Percentiles rank a stretch among this genome's conserved stretches.
These are phyloP conservation scores for Monilinia laxa DNA, from an alignment of 2,329 filamentous ascomycete genomes.

Conservation along the genomic window DNA sequence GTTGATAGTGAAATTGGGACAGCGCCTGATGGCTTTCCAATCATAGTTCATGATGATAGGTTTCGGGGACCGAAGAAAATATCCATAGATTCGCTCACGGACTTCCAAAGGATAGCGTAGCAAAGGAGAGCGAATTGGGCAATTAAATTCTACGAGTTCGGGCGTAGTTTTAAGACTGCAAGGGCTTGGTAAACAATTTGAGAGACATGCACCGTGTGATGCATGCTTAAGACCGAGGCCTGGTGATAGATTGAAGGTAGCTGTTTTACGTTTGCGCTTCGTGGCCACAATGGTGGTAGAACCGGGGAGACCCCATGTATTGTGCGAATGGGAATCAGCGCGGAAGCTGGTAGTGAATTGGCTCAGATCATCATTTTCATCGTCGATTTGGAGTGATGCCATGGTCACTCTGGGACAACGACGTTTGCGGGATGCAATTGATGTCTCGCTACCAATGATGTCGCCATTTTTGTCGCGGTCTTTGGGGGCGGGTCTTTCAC, in stretches of 20 bases:
- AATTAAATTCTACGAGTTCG: slow-evolving; percentile 23
- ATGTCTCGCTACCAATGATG: slow-evolving; percentile 1
- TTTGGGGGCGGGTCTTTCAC: not conserved
- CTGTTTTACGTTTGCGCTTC: slow-evolving; percentile 15
- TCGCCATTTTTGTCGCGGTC: slow-evolving; percentile 5
- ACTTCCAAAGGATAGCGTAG: slow-evolving; percentile 33
- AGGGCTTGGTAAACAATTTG: not conserved
- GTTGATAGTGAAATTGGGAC: slow-evolving; percentile 20
- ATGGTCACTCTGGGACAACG: slow-evolving; percentile 10
- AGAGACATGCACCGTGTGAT: not conserved
- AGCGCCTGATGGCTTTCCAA: slow-evolving; percentile 31
- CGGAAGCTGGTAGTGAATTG: slow-evolving; percentile 11
- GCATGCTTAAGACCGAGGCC: not conserved
- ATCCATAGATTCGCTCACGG: slow-evolving; percentile 34
- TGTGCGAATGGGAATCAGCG: slow-evolving; percentile 17
- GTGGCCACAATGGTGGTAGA: slow-evolving; percentile 6
- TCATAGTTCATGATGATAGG: slow-evolving; percentile 34
- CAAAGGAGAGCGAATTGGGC: slow-evolving; percentile 26
- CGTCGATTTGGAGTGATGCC: slow-evolving; percentile 20
- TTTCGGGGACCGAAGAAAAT: slow-evolving; percentile 28
- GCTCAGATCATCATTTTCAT: slow-evolving; percentile 23
- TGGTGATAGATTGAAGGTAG: not conserved
- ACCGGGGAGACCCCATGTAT: slow-evolving; percentile 21
- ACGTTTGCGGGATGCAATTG: slow-evolving; percentile 19
- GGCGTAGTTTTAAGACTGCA: not conserved